A percentile compares a stretch with the other conserved stretches of the same genome.
phyloP scores from a whole-genome alignment of 139 green algal species.

The Volvox africanus region DNA sequence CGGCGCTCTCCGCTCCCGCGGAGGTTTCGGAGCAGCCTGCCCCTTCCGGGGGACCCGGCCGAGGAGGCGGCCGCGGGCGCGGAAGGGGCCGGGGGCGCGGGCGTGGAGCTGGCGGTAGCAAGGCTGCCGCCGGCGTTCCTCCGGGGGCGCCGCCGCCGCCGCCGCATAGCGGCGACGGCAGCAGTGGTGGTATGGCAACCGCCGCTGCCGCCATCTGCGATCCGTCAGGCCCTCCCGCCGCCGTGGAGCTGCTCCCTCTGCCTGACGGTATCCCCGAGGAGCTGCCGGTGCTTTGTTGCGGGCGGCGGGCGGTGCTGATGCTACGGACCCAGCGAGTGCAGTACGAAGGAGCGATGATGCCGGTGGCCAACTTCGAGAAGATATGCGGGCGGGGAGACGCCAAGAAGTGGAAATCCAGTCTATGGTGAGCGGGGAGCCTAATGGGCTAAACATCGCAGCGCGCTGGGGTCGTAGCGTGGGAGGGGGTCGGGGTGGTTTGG shows the following conservation, averaged over 20 bases:
- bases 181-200: neutral
- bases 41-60: neutral
- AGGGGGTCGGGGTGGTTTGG: too few relatives aligned
- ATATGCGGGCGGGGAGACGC: constrained; percentile 83
- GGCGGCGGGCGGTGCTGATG: constrained; percentile 59
- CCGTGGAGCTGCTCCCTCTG: constrained; percentile 75
- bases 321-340: constrained; percentile 79
- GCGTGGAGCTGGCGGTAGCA: constrained; percentile 5
- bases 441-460: too few relatives aligned
- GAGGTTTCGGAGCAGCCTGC: neutral
- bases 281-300: constrained; percentile 77
- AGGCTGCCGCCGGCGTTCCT: neutral
- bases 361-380: constrained; percentile 80
- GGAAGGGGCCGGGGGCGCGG: constrained; percentile 3
- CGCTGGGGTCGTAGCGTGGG: too few relatives aligned
- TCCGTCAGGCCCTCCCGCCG: neutral
- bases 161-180: neutral
- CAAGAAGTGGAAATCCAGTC: constrained; percentile 92
- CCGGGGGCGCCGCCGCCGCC: neutral
- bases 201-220: neutral
- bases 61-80: neutral
- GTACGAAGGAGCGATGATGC: constrained; percentile 67
- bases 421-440: constrained; percentile 60
- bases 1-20: neutral
- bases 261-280: constrained; percentile 70